Conservation (phyloP, 2,329 filamentous ascomycete species). For the Rutstroemia sp. region DNA sequence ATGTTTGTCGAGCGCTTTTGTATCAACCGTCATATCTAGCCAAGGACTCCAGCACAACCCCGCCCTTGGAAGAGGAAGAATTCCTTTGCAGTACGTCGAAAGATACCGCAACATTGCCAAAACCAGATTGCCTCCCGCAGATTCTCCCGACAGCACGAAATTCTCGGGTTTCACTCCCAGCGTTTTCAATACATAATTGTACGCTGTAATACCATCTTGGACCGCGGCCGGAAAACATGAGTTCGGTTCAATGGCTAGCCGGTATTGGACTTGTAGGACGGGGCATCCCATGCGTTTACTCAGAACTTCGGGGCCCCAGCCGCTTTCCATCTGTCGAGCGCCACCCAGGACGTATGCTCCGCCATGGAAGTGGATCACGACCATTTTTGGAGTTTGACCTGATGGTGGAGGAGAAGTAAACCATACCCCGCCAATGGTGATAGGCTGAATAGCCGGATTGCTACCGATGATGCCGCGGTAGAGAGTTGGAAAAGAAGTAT, state of each 20-base stretch:
- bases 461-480: background rate
- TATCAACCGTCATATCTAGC: background rate
- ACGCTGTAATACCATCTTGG: conserved; percentile 38
- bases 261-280: conserved; percentile 39
- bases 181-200: background rate
- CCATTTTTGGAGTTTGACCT: conserved; percentile 11
- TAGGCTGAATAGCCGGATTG: too few relatives aligned
- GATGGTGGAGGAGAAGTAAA: too few relatives aligned
- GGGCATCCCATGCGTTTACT: conserved; percentile 33
- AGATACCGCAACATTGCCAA: background rate
- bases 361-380: conserved; percentile 41
- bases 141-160: background rate
- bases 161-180: background rate
- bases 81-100: background rate
- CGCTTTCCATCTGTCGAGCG: conserved; percentile 27
- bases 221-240: conserved; percentile 42
- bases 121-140: background rate
- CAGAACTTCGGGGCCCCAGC: conserved; percentile 26
- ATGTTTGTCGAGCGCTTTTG: background rate
- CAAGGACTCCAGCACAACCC: background rate
- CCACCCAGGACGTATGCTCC: conserved; percentile 40
- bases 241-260: conserved; percentile 35
- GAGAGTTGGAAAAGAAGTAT: background rate
- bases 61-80: background rate
- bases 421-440: too few relatives aligned